These are phyloP conservation scores for Ceratocystis ficicola DNA, from an alignment of 2,329 filamentous ascomycete genomes.

Conservation along the genomic window DNA sequence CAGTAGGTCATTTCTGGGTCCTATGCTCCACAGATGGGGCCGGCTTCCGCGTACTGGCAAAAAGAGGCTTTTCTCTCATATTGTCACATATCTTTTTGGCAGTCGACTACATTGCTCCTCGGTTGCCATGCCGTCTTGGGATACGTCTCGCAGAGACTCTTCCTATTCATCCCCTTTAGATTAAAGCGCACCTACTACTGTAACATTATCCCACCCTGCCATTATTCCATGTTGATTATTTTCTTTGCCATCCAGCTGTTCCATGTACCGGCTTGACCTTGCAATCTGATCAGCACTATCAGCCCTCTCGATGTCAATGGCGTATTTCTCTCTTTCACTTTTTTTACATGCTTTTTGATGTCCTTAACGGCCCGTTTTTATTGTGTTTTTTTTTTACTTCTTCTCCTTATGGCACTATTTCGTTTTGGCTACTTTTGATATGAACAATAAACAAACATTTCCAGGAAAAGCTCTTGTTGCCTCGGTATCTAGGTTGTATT, in stretches of 20 bases:
- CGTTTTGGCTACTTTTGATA: constrained; percentile 7
- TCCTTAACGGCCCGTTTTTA: not conserved
- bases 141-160: not conserved
- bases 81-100: constrained; percentile 1
- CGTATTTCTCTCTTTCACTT: not conserved
- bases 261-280: not conserved
- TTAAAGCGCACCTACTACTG: not conserved
- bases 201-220: not conserved
- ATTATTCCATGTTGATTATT: not conserved
- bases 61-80: constrained; percentile 6
- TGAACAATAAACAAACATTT: constrained; percentile 3
- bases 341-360: not conserved
- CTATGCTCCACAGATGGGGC: not conserved
- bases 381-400: not conserved
- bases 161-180: not conserved
- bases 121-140: not conserved
- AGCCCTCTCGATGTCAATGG: not conserved
- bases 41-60: not conserved
- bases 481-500: not conserved
- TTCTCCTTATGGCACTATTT: not conserved
- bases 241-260: not conserved
- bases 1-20: not conserved
- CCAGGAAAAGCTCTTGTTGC: not conserved
- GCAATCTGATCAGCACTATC: not conserved
- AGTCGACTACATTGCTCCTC: not conserved